Conservation (phyloP, 2,329 filamentous ascomycete species). For the Colletotrichum magnum region DNA sequence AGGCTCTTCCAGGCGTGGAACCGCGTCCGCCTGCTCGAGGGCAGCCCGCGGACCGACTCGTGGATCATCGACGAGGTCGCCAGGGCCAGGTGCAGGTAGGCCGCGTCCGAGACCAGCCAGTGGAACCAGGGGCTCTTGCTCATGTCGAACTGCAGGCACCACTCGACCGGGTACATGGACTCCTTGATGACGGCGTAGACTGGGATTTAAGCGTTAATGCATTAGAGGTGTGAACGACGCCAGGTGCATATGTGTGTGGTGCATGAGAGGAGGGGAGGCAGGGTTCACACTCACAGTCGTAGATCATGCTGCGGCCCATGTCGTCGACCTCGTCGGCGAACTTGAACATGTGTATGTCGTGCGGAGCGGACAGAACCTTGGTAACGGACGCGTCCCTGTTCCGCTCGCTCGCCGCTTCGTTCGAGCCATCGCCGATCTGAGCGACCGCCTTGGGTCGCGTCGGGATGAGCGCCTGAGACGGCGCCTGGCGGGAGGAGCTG, state of each 20-base stretch:
- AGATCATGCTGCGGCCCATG: slow-evolving; percentile 17
- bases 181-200: slow-evolving; percentile 38
- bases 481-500: not conserved
- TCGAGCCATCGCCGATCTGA: not conserved
- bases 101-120: slow-evolving; percentile 47
- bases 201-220: not conserved
- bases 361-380: not conserved
- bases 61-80: slow-evolving; percentile 46
- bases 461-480: no score
- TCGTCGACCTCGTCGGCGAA: slow-evolving; percentile 37
- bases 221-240: not conserved
- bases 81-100: slow-evolving; percentile 45
- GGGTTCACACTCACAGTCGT: slow-evolving; percentile 23
- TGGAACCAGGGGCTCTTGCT: slow-evolving; percentile 45
- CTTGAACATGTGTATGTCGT: slow-evolving; percentile 47
- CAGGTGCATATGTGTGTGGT: no score
- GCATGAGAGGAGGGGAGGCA: not conserved
- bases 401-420: not conserved
- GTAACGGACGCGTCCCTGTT: not conserved
- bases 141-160: slow-evolving; percentile 45
- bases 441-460: not conserved
- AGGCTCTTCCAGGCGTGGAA: slow-evolving; percentile 28
- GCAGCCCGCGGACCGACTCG: not conserved
- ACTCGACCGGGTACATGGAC: slow-evolving; percentile 48
- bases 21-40: slow-evolving; percentile 18